A percentile compares a stretch with the other conserved stretches of the same genome.
Conservation (phyloP, 257 asterid species). For the Forsythia viridissima region DNA sequence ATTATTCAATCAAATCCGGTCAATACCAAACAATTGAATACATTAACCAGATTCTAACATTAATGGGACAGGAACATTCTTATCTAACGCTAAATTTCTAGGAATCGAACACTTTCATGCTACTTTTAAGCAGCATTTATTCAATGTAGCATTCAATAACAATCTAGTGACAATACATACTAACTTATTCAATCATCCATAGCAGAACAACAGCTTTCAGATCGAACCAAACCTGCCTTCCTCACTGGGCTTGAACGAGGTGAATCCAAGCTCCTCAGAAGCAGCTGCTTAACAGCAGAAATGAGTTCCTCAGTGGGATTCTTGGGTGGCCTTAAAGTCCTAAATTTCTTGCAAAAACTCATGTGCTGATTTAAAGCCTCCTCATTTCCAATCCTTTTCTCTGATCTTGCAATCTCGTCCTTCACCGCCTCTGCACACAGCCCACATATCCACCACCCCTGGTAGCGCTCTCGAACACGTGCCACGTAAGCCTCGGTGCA, state of each 20-base stretch:
- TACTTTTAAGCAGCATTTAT: not conserved
- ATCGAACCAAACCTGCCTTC: conserved; percentile 41
- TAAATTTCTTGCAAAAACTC: conserved; percentile 69
- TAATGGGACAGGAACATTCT: not conserved
- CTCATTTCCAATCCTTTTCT: conserved; percentile 47
- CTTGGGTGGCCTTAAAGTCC: conserved; percentile 52
- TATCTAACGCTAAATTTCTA: not conserved
- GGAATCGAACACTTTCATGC: not conserved
- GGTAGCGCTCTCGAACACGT: conserved; percentile 56
- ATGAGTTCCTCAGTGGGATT: conserved; percentile 60
- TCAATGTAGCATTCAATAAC: conserved; percentile 1
- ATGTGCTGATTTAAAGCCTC: conserved; percentile 77
- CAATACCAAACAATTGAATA: not conserved
- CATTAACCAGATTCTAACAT: not conserved
- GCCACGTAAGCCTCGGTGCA: conserved; percentile 69
- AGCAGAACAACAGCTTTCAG: conserved; percentile 52
- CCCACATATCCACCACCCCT: conserved; percentile 88
- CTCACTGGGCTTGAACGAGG: conserved; percentile 52
- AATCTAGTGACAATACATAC: not conserved
- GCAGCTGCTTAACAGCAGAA: conserved; percentile 69
- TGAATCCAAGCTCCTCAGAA: conserved; percentile 69
- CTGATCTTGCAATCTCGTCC: conserved; percentile 64
- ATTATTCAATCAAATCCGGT: not conserved
- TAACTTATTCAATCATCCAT: conserved; percentile 32
- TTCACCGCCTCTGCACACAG: conserved; percentile 85